Evolutionary conservation across 2,329 filamentous ascomycete genomes (phyloP).

Genomic region (Ophiobolus disseminans): DNA sequence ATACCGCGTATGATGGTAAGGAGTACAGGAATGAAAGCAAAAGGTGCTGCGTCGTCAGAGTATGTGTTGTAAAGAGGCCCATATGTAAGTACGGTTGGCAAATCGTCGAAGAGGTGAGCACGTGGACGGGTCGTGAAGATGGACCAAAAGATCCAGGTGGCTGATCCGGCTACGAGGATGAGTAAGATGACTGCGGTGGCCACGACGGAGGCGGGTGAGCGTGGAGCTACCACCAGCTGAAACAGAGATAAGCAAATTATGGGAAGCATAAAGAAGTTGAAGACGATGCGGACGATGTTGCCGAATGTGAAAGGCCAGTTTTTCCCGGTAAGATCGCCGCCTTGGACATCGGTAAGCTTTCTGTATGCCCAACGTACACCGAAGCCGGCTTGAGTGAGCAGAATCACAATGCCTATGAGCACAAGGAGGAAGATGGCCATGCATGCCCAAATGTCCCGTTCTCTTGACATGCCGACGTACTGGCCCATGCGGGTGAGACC

Average conservation of each 20-base stretch:
- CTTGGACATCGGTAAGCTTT: constrained; percentile 71
- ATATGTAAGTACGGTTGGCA: constrained; percentile 86
- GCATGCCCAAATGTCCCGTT: constrained; percentile 87
- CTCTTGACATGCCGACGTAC: constrained; percentile 77
- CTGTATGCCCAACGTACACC: constrained; percentile 77
- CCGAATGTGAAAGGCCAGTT: constrained; percentile 79
- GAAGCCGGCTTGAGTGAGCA: constrained; percentile 80
- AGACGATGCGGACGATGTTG: constrained; percentile 75
- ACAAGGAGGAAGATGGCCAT: constrained; percentile 91
- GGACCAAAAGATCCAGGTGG: constrained; percentile 78
- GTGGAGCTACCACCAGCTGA: constrained; percentile 78
- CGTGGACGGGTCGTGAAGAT: constrained; percentile 83
- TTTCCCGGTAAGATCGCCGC: constrained; percentile 89
- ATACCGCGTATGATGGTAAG: constrained; percentile 86
- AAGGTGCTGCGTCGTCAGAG: constrained; percentile 88
- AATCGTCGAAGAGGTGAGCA: constrained; percentile 88
- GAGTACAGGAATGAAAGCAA: constrained; percentile 84
- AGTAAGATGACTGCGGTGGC: constrained; percentile 78
- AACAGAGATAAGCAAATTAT: constrained; percentile 88
- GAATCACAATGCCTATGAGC: constrained; percentile 71
- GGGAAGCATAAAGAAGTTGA: constrained; percentile 91
- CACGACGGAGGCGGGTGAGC: constrained; percentile 74
- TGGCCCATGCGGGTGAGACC: constrained; percentile 82
- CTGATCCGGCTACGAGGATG: constrained; percentile 73
- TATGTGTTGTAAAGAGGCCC: constrained; percentile 98